Evolutionary conservation across 2,329 filamentous ascomycete genomes (phyloP).

Genomic region (Sporothrix brasiliensis): DNA sequence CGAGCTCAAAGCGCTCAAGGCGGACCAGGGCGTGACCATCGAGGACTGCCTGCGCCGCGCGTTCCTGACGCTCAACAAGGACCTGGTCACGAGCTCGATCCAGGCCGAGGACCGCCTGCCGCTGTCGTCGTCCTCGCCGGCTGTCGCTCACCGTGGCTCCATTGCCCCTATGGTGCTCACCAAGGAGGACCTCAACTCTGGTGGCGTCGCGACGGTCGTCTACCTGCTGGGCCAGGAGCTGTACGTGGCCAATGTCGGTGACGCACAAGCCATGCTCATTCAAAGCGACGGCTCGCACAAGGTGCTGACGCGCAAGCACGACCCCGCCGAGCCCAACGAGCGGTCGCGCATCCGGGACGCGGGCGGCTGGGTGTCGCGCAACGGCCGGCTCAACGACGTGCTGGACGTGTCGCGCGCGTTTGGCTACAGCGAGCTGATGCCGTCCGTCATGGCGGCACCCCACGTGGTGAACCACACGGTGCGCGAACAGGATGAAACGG

Average conservation of each 20-base stretch:
- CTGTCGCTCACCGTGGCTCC: conserved; percentile 63
- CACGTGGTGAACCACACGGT: conserved; percentile 77
- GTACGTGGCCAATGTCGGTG: conserved; percentile 92
- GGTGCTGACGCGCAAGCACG: conserved; percentile 87
- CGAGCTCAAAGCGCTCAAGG: conserved; percentile 75
- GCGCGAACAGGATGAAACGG: conserved; percentile 88
- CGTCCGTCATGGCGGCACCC: conserved; percentile 88
- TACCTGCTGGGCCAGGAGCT: conserved; percentile 89
- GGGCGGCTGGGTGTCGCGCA: conserved; percentile 92
- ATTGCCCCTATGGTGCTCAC: conserved; percentile 75
- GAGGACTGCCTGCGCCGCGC: conserved; percentile 81
- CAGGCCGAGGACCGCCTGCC: conserved; percentile 59
- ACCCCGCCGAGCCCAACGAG: conserved; percentile 83
- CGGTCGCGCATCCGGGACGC: conserved; percentile 89
- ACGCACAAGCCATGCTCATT: conserved; percentile 93
- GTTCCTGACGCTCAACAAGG: conserved; percentile 90
- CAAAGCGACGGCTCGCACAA: conserved; percentile 82
- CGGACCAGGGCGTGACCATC: conserved; percentile 69
- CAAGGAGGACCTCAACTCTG: conserved; percentile 86
- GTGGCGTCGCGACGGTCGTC: conserved; percentile 87
- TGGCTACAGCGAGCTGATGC: conserved; percentile 90
- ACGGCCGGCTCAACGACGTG: conserved; percentile 88
- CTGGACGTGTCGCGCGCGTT: conserved; percentile 93
- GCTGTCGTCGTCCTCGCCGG: conserved; percentile 40
- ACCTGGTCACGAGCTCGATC: conserved; percentile 81